These are phyloP conservation scores for Pyrenophora seminiperda DNA, from an alignment of 2,329 filamentous ascomycete genomes.

Conservation along the genomic window DNA sequence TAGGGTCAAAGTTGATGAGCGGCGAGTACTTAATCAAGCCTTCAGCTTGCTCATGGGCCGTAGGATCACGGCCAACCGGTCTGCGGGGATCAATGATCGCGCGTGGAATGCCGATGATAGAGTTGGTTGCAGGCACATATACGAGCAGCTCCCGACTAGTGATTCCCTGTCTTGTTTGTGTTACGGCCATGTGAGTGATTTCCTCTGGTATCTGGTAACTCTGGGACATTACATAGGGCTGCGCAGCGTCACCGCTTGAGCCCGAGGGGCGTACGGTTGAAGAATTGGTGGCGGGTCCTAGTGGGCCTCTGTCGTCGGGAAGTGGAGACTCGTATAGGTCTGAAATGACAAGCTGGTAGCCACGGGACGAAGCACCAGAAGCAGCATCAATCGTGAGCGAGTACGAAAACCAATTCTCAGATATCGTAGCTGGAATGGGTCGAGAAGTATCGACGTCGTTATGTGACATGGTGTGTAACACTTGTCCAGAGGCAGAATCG, in stretches of 20 bases:
- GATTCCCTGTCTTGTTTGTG: slow-evolving; percentile 90
- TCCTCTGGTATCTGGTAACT: slow-evolving; percentile 79
- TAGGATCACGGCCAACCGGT: slow-evolving; percentile 83
- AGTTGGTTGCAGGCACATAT: slow-evolving; percentile 72
- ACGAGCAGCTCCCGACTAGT: slow-evolving; percentile 81
- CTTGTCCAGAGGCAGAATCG: slow-evolving; percentile 81
- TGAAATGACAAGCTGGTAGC: slow-evolving; percentile 82
- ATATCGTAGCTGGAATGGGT: slow-evolving; percentile 75
- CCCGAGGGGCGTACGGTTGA: slow-evolving; percentile 75
- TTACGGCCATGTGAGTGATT: slow-evolving; percentile 80
- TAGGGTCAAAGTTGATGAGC: slow-evolving; percentile 80
- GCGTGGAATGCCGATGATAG: slow-evolving; percentile 80
- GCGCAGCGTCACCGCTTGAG: slow-evolving; percentile 58
- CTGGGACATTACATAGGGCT: slow-evolving; percentile 79
- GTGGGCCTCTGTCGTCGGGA: slow-evolving; percentile 81
- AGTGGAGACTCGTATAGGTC: slow-evolving; percentile 88
- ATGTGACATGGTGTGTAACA: slow-evolving; percentile 74
- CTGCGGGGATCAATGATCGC: slow-evolving; percentile 82
- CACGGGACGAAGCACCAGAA: slow-evolving; percentile 66
- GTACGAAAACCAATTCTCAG: slow-evolving; percentile 96
- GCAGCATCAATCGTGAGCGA: slow-evolving; percentile 66
- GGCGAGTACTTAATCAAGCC: slow-evolving; percentile 78
- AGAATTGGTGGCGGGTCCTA: slow-evolving; percentile 72
- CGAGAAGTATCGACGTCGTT: slow-evolving; percentile 74
- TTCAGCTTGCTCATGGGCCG: slow-evolving; percentile 78